Base-by-base conservation (phyloP, 805 yeast genomes). In the Metschnikowia peoriensis region DNA sequence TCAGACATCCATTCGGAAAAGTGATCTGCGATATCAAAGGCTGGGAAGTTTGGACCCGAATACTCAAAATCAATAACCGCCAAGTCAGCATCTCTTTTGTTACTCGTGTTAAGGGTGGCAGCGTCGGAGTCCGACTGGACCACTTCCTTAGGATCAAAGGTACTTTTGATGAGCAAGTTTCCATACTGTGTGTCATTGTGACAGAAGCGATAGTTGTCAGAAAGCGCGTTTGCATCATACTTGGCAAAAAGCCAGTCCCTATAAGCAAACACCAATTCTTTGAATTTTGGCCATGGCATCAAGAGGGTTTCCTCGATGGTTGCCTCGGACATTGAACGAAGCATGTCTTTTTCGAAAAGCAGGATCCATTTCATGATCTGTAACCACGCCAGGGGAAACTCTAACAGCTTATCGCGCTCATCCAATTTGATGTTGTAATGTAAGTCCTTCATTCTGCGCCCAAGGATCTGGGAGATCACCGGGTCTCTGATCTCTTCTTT, bases 161-260 rank as follows among this genome's bases (percentile, higher is more conserved):
- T 50, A 63, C 72, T 60, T 71, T 80, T 68, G 65, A 93, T 81
- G 51, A 94, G 75, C 56, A 94, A 76, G 65, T 94, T 94, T 35
- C 99, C 99, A 66, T 94, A 93, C 68, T 94, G 99, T 0, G 98
- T 88, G 69, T 93, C 99, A 65, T 94, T 94, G 70, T 94, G 99
- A 61, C 97, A 90, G 65, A 94, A 94, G 12, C 82, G 90, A 55
- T 88, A 75, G 49, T 78, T 74, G 12, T 76, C 72, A 46, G 74
- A 69, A 38, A 83, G 67, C 17, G 66, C 66, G 9, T 67, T 69
- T 17, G 68, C 69, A 28, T 78, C 79, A 61, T 85, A 82, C 54
- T 78, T 71, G 6, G 60, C 61, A 38, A 74, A 76, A 16, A 94
- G 69, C 91, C 92, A 89, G 7, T 73, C 66, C 49, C 77, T 76